Evolutionary conservation across 345 rosid species (phyloP).

Genomic region (Acer negundo): DNA sequence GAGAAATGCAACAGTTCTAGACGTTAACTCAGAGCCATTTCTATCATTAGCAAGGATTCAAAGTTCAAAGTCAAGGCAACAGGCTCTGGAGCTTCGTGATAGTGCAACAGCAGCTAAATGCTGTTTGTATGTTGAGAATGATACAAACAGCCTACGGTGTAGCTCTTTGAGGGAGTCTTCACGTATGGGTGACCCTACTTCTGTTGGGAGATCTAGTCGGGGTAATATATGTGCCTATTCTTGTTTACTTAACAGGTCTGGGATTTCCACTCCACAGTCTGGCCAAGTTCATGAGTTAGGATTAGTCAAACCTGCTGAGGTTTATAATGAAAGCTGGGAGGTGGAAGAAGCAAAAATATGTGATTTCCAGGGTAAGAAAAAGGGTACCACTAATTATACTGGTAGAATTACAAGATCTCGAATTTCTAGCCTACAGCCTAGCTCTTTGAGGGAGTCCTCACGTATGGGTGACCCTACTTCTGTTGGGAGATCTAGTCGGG

Average conservation of each 20-base stretch:
- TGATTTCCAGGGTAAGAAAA: constrained; percentile 32
- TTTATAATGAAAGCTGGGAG: constrained; percentile 29
- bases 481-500: constrained; percentile 6
- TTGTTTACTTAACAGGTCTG: constrained; percentile 28
- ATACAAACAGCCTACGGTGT: constrained; percentile 12
- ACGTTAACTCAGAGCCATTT: constrained; percentile 33
- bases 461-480: constrained; percentile 25
- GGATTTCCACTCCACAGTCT: constrained; percentile 43
- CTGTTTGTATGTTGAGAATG: constrained; percentile 28
- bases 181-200: constrained; percentile 27
- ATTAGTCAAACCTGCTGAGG: constrained; percentile 32
- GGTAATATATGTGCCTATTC: constrained; percentile 20
- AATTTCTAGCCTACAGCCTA: constrained; percentile 27
- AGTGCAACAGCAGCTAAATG: constrained; percentile 54
- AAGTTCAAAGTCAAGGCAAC: constrained; percentile 80
- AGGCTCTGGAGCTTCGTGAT: constrained; percentile 60
- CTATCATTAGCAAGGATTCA: constrained; percentile 61
- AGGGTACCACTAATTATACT: constrained; percentile 24
- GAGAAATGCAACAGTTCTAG: constrained; percentile 34
- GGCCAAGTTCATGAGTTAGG: constrained; percentile 34
- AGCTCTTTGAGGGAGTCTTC: constrained; percentile 29
- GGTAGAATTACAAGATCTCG: constrained; percentile 39
- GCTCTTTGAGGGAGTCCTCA: constrained; percentile 28
- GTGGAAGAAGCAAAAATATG: constrained; percentile 31
- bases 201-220: constrained; percentile 5